Percentiles rank a stretch among this genome's conserved stretches.
These are phyloP conservation scores for Rhizodiscina lignyota DNA, from an alignment of 495 filamentous ascomycete species.

Conservation along the genomic window DNA sequence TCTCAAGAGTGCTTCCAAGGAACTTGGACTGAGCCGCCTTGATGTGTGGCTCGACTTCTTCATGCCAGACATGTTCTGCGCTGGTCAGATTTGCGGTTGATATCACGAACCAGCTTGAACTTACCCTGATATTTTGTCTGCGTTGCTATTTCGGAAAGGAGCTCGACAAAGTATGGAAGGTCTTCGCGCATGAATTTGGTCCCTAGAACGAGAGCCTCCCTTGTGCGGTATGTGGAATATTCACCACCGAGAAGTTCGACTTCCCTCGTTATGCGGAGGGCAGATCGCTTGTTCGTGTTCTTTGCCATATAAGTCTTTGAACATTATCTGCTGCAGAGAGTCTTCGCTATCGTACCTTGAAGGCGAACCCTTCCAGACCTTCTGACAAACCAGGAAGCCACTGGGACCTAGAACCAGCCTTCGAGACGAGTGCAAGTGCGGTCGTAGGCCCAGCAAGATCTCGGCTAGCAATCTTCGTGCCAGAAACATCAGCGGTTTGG, in stretches of 20 bases:
- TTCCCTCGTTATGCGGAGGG: constrained; percentile 84
- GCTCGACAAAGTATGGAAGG: constrained; percentile 92
- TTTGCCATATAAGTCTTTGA: no score
- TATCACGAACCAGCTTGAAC: constrained; percentile 3
- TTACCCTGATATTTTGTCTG: constrained; percentile 53
- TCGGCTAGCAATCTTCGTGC: constrained; percentile 80
- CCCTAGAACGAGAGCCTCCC: constrained; percentile 80
- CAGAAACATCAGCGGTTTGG: constrained; percentile 65
- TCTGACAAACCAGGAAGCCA: constrained; percentile 74
- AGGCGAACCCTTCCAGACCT: constrained; percentile 82
- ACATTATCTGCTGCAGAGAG: constrained; percentile 11
- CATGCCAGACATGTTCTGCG: constrained; percentile 70
- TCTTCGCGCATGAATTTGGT: constrained; percentile 91
- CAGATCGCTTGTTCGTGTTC: constrained; percentile 74
- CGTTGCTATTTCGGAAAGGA: constrained; percentile 79
- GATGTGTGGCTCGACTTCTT: constrained; percentile 63
- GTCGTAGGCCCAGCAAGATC: constrained; percentile 78
- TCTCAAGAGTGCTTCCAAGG: constrained; percentile 42
- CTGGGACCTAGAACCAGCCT: constrained; percentile 86
- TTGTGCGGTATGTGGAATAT: constrained; percentile 69
- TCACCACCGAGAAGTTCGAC: constrained; percentile 82
- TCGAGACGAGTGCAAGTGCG: constrained; percentile 76
- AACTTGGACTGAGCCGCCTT: constrained; percentile 52
- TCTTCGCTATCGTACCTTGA: constrained; percentile 86
- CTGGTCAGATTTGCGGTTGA: constrained; percentile 1